phyloP scores from a whole-genome alignment of 768 basidiomycete genomes.

The Porphyrellus cyaneotinctus region DNA sequence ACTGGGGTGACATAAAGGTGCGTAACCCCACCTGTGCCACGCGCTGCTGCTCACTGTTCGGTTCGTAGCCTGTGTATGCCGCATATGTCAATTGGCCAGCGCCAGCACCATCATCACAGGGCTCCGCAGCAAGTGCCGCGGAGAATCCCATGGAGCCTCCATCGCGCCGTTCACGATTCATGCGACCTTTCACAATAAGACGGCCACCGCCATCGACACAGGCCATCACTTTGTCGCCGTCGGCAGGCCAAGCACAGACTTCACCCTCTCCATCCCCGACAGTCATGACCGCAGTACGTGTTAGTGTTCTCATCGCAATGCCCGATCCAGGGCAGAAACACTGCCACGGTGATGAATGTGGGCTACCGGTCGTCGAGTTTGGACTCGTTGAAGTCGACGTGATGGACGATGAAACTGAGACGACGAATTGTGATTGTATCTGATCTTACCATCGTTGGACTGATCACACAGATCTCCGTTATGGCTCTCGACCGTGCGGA shows the following conservation, averaged over 20 bases:
- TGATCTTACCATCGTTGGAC: conserved; percentile 1
- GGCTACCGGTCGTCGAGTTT: conserved; percentile 34
- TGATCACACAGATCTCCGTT: background rate
- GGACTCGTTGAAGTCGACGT: conserved; percentile 25
- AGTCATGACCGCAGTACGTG: conserved; percentile 28
- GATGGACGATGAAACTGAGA: conserved; percentile 1
- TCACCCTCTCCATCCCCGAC: conserved; percentile 10
- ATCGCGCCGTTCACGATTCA: conserved; percentile 14
- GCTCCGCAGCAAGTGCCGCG: background rate
- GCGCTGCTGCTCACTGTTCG: background rate
- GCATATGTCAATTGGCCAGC: conserved; percentile 15
- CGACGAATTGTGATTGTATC: conserved; percentile 6
- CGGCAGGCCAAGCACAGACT: background rate
- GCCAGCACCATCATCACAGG: conserved; percentile 9
- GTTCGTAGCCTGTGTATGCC: conserved; percentile 24
- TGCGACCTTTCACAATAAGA: conserved; percentile 15
- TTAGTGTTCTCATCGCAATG: conserved; percentile 46
- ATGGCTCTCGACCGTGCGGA: conserved; percentile 1
- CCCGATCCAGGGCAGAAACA: conserved; percentile 20
- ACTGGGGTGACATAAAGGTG: conserved; percentile 31
- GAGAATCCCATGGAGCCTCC: conserved; percentile 1
- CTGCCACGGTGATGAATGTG: conserved; percentile 15
- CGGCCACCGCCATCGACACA: conserved; percentile 14
- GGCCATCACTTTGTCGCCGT: conserved; percentile 2
- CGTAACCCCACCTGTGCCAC: background rate